A percentile compares a stretch with the other conserved stretches of the same genome.
Evolutionary conservation across 305 asterid genomes (phyloP).

Genomic region (Solanum hybrid): DNA sequence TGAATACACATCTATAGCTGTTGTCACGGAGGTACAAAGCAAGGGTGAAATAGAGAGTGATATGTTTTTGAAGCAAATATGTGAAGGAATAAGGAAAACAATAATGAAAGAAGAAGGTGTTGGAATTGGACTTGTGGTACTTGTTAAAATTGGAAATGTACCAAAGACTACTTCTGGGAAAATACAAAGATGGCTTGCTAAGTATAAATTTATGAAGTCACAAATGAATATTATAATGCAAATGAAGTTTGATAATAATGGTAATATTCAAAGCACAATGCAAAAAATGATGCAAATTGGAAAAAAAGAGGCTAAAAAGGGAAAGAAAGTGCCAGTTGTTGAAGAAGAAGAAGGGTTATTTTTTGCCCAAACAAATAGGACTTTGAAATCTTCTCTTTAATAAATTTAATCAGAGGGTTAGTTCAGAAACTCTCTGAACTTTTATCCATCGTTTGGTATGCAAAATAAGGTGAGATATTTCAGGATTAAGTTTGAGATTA

Average conservation of each 20-base stretch:
- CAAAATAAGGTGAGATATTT: neutral
- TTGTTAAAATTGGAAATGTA: constrained; percentile 45
- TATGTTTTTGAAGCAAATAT: constrained; percentile 13
- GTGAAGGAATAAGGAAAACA: constrained; percentile 37
- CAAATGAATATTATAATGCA: constrained; percentile 35
- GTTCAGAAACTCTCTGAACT: constrained; percentile 2
- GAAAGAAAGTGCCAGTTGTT: neutral
- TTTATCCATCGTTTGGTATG: neutral
- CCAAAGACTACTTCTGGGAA: constrained; percentile 87
- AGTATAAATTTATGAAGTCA: constrained; percentile 25
- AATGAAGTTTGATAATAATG: constrained; percentile 25
- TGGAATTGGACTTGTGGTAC: constrained; percentile 39
- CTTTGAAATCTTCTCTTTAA: neutral
- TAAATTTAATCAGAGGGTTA: neutral
- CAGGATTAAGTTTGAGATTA: neutral
- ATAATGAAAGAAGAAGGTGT: constrained; percentile 27
- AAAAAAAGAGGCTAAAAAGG: neutral
- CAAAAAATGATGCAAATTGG: constrained; percentile 4
- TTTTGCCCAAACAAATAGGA: constrained; percentile 4
- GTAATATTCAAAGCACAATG: neutral
- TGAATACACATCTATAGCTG: constrained; percentile 3
- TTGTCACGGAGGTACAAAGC: constrained; percentile 52
- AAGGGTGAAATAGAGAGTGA: constrained; percentile 12
- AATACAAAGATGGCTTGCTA: constrained; percentile 60
- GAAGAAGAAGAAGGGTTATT: constrained; percentile 8